Evolutionary conservation across 208 protist genomes (phyloP).

Genomic region (Porcisia hertigi): DNA sequence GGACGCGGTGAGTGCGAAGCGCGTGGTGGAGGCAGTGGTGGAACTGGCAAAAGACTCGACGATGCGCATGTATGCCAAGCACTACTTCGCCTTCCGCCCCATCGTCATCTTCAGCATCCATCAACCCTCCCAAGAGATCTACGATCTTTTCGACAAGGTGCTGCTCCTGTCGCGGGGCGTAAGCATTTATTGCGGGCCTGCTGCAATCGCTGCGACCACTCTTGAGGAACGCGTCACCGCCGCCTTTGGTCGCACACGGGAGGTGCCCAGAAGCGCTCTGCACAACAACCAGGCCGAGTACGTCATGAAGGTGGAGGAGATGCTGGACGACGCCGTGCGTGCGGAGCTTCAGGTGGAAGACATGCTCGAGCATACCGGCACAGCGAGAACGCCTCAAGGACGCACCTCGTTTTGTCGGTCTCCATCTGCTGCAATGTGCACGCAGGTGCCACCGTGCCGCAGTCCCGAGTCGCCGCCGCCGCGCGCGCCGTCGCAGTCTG

Average conservation of each 20-base stretch:
- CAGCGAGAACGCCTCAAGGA: neutral
- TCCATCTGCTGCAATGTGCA: neutral
- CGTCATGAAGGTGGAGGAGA: conserved; percentile 87
- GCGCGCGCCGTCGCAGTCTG: conserved; percentile 14
- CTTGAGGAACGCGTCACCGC: conserved; percentile 59
- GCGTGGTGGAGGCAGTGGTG: conserved; percentile 82
- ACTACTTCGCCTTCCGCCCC: conserved; percentile 88
- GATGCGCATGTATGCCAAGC: conserved; percentile 75
- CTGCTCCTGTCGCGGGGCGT: conserved; percentile 83
- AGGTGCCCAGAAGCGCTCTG: conserved; percentile 39
- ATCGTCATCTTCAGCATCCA: conserved; percentile 94
- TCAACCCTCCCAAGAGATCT: conserved; percentile 91
- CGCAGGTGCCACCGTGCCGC: conserved; percentile 26
- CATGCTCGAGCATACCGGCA: conserved; percentile 4
- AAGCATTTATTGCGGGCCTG: conserved; percentile 86
- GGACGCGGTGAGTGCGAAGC: conserved; percentile 81
- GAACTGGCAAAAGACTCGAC: conserved; percentile 81
- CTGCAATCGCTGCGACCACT: conserved; percentile 47
- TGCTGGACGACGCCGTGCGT: conserved; percentile 72
- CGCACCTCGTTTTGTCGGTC: neutral
- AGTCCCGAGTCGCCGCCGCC: conserved; percentile 13
- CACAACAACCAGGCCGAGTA: conserved; percentile 85
- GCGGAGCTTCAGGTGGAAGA: conserved; percentile 57
- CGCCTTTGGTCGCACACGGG: conserved; percentile 44
- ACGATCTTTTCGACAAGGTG: conserved; percentile 86